phyloP scores from a whole-genome alignment of 257 asterid genomes.

The Nicotiana tabacum region DNA sequence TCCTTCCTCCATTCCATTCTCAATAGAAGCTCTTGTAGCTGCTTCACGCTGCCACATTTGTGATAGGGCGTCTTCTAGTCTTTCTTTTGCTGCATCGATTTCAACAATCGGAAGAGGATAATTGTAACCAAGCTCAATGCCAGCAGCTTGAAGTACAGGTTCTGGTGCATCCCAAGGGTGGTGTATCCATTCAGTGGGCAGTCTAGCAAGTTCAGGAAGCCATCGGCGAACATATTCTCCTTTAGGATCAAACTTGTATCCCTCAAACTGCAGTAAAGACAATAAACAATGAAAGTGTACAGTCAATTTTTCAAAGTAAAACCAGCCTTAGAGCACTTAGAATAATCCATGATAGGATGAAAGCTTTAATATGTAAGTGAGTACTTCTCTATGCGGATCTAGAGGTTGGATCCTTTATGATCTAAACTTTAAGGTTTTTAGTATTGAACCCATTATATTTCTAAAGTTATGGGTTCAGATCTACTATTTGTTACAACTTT shows the following conservation, averaged over 20 bases:
- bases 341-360: not conserved
- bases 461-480: no score
- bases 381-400: no score
- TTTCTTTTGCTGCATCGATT: conserved; percentile 60
- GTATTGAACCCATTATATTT: no score
- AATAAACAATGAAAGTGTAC: not conserved
- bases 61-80: conserved; percentile 63
- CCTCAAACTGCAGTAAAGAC: conserved; percentile 55
- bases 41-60: conserved; percentile 87
- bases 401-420: no score
- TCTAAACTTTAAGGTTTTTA: no score
- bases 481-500: no score
- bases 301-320: not conserved
- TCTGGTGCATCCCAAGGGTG: conserved; percentile 93
- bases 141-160: conserved; percentile 85
- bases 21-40: conserved; percentile 48
- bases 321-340: not conserved
- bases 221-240: conserved; percentile 95
- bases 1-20: conserved; percentile 83
- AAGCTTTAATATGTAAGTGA: no score
- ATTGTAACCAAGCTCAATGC: conserved; percentile 87
- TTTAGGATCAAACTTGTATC: conserved; percentile 76
- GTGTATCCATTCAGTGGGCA: conserved; percentile 95
- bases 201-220: conserved; percentile 88
- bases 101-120: conserved; percentile 76